These are phyloP conservation scores for Xylaria sp. DNA, from an alignment of 2,329 filamentous ascomycete species.

Conservation along the genomic window DNA sequence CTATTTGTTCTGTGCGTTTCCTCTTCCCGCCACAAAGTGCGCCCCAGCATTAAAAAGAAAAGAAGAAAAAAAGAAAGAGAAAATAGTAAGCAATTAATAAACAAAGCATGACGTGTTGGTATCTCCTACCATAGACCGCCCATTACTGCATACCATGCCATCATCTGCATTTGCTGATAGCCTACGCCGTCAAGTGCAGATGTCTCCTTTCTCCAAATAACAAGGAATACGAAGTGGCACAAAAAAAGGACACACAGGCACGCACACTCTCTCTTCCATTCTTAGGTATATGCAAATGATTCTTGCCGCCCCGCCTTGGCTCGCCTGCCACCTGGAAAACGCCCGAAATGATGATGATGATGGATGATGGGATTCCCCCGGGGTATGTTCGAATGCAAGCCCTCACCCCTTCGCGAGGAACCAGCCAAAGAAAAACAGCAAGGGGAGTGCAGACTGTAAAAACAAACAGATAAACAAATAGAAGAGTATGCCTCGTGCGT, in stretches of 20 bases:
- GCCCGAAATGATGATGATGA: conserved; percentile 20
- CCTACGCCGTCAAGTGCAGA: not conserved
- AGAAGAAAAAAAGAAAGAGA: not conserved
- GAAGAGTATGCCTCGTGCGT: conserved; percentile 21
- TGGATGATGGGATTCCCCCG: conserved; percentile 13
- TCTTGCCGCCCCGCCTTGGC: conserved; percentile 5
- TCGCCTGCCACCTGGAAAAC: conserved; percentile 15
- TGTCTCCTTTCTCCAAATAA: not conserved
- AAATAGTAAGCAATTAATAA: not conserved
- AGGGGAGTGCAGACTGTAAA: not conserved
- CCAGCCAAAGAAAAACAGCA: conserved; percentile 13
- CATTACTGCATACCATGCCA: not conserved
- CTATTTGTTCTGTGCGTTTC: not conserved
- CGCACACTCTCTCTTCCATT: not conserved
- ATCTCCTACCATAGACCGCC: not conserved
- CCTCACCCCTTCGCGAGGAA: conserved; percentile 18
- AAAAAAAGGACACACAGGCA: not conserved
- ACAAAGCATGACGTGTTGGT: not conserved
- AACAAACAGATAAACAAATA: conserved; percentile 11
- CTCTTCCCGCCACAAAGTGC: not conserved
- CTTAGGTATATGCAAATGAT: not conserved
- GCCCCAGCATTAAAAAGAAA: not conserved
- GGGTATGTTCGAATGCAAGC: conserved; percentile 25
- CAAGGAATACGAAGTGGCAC: not conserved
- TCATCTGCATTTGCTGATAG: not conserved